These are phyloP conservation scores for Sporothrix pallida DNA, from an alignment of 2,329 filamentous ascomycete genomes.

Conservation along the genomic window DNA sequence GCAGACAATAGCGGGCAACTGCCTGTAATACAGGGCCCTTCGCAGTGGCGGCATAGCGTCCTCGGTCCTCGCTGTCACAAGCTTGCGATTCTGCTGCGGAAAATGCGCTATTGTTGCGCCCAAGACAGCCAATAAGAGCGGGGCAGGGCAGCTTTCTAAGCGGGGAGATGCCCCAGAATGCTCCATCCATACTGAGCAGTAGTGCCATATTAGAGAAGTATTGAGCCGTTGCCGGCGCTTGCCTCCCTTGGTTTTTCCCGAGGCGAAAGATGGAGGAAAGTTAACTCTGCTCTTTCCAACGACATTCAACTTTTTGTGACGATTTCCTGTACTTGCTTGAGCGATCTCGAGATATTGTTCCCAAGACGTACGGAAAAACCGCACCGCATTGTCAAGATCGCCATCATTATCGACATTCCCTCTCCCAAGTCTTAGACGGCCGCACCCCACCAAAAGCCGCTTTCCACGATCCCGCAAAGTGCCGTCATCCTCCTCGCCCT, in stretches of 20 bases:
- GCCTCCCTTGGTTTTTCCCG: conserved; percentile 18
- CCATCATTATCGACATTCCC: neutral
- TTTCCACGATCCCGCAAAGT: neutral
- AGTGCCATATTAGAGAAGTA: neutral
- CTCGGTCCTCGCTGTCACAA: conserved; percentile 27
- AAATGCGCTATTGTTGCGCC: conserved; percentile 4
- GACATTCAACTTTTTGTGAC: neutral
- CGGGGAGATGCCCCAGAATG: neutral
- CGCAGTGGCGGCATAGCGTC: neutral
- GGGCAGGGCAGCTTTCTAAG: conserved; percentile 11
- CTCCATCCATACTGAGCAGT: too few relatives aligned
- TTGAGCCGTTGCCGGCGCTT: conserved; percentile 17
- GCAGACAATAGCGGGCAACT: neutral
- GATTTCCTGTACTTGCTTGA: neutral
- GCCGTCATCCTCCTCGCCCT: neutral
- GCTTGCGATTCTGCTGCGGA: neutral
- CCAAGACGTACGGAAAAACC: neutral
- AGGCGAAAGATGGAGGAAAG: neutral
- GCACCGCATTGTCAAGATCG: too few relatives aligned
- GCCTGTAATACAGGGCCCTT: neutral
- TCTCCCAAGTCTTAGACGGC: neutral
- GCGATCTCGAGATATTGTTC: neutral
- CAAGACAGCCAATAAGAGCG: neutral
- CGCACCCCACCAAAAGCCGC: conserved; percentile 1
- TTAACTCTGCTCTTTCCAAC: neutral